Base-by-base conservation (phyloP, 208 protist species). In the Acanthamoeba royreba region DNA sequence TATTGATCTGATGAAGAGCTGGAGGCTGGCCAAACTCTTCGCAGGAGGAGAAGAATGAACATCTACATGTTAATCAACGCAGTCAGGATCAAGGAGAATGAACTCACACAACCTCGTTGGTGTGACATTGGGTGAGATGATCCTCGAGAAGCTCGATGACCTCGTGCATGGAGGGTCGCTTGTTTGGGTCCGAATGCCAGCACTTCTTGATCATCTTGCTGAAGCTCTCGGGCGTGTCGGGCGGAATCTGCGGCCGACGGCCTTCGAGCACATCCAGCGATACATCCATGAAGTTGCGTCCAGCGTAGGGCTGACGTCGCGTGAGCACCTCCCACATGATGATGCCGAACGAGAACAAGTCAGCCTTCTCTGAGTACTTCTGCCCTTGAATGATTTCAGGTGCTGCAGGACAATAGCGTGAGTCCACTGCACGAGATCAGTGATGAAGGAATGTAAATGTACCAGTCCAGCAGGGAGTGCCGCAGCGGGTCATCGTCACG, bases 391-490 rank as follows among this genome's bases (percentile, higher is more conserved):
- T 61, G 49, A 61, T 55, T 15, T 66, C 42, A 35, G 45, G 45
- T 4, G 25, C 83, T 69, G 58, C 28, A 31, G n/a, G n/a, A n/a
- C n/a, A n/a, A n/a, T n/a, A n/a, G n/a, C n/a, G n/a, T n/a, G n/a
- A n/a, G n/a, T n/a, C n/a, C n/a, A n/a, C n/a, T n/a, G n/a, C n/a
- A n/a, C n/a, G n/a, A n/a, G n/a, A n/a, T n/a, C n/a, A n/a, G n/a
- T n/a, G n/a, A n/a, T n/a, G n/a, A n/a, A n/a, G n/a, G n/a, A n/a
- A n/a, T n/a, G n/a, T n/a, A n/a, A n/a, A n/a, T n/a, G n/a, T n/a
- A n/a, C n/a, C 52, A 1, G 79, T 88, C 81, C 81, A 88, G 33
- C 81, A 88, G 49, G 81, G 81, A n/a, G 81, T 88, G 81, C 81
- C 81, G 49, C 81, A 88, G 28, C 81, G 81, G 11, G 81, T 88